Evolutionary conservation across 345 rosid genomes (phyloP), one percentile per base, ranked within the genome.

Genomic region (Eucalyptus caleyi): DNA sequence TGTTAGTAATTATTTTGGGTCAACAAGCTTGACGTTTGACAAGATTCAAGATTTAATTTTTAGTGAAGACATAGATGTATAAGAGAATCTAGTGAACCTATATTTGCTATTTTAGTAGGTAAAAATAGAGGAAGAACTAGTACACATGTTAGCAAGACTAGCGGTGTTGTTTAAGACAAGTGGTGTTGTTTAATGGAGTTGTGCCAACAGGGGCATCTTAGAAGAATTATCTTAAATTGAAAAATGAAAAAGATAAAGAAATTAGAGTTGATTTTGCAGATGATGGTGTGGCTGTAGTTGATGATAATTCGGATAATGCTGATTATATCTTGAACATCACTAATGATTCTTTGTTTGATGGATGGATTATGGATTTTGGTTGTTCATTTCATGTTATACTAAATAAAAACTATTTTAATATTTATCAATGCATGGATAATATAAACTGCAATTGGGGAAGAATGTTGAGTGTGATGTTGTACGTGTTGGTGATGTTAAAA

Each of bases 191-290:
- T 51, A 1, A 51, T 7, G 0, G 56, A 51, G 23, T 51, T 51
- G 9, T 51, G 0, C 4, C 23, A 51, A 51, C 0, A 18, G 0
- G 1, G 23, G 23, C 2, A 18, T 51, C 56, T 51, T 51, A 51
- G 9, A 51, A 51, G 23, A 51, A 51, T 51, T 51, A 18, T 51
- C 23, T 51, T 18, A 51, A 51, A 51, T 18, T 51, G 56, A 18
- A 51, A 51, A 51, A 51, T 51, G 56, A 51, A 1, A 51, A 51
- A 51, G 0, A 1, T 51, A 51, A 51, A 1, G 0, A 51, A 51
- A 51, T 0, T 51, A 51, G 4, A 18, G 23, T 51, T 51, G 56
- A 51, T 51, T 51, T 51, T 0, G 56, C 1, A 51, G 1, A 51
- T 51, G 4, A 18, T 51, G 56, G 56, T 51, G 23, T 51, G 23